Evolutionary conservation across 768 basidiomycete species (phyloP).

Genomic region (Agrocybe praecox): DNA sequence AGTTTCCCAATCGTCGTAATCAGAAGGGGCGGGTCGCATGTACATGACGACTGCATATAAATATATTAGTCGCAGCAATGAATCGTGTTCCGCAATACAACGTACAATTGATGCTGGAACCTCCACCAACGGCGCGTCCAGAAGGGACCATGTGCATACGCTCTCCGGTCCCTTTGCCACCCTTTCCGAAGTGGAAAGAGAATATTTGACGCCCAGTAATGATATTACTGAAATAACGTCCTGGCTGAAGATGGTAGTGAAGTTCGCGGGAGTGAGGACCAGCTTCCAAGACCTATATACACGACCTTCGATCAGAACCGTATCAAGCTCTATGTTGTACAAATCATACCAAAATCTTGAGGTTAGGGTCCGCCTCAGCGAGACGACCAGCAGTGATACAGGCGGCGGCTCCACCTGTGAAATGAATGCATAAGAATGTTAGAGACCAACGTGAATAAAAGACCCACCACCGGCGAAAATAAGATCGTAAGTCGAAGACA

Average conservation of each 20-base stretch:
- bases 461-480: constrained; percentile 21
- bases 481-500: constrained; percentile 16
- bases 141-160: constrained; percentile 45
- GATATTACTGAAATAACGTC: constrained; percentile 47
- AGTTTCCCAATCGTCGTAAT: constrained; percentile 66
- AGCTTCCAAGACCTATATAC: constrained; percentile 52
- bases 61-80: neutral
- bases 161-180: constrained; percentile 40
- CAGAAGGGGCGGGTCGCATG: constrained; percentile 59
- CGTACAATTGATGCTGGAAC: constrained; percentile 63
- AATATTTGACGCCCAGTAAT: constrained; percentile 40
- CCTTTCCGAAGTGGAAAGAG: constrained; percentile 44
- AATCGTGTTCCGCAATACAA: neutral
- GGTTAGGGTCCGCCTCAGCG: constrained; percentile 48
- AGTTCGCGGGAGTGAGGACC: constrained; percentile 53
- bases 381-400: constrained; percentile 61
- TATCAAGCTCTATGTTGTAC: neutral
- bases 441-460: neutral
- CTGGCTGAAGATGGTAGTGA: constrained; percentile 54
- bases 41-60: constrained; percentile 48
- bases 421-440: neutral
- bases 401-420: constrained; percentile 52
- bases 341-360: constrained; percentile 53
- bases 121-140: constrained; percentile 62
- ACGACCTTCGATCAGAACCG: neutral